phyloP scores from a whole-genome alignment of 495 filamentous ascomycete species.

The Letharia lupina region DNA sequence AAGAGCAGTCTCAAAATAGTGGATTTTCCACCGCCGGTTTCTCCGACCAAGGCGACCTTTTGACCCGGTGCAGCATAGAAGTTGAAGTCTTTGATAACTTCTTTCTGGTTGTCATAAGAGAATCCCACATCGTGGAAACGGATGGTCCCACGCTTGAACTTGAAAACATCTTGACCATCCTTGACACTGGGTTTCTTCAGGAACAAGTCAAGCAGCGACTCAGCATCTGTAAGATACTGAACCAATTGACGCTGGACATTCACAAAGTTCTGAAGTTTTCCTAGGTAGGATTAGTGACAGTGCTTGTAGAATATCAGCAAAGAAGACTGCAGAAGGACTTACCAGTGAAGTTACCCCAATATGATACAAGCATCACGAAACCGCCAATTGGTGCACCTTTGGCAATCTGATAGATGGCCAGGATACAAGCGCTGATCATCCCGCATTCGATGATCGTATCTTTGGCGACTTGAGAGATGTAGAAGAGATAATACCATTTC shows the following conservation, averaged over 20 bases:
- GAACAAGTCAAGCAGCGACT: conserved; percentile 63
- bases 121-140: conserved; percentile 44
- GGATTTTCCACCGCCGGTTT: conserved; percentile 54
- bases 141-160: conserved; percentile 43
- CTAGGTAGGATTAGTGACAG: not conserved
- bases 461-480: conserved; percentile 36
- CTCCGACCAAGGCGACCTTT: conserved; percentile 51
- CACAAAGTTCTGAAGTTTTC: conserved; percentile 13
- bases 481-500: not conserved
- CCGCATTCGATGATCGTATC: conserved; percentile 54
- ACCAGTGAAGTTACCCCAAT: conserved; percentile 54
- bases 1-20: conserved; percentile 52
- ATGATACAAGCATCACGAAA: conserved; percentile 62
- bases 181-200: conserved; percentile 54
- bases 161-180: conserved; percentile 49
- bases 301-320: not conserved
- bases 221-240: conserved; percentile 58
- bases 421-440: conserved; percentile 51
- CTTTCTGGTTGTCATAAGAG: conserved; percentile 41
- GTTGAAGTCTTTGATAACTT: conserved; percentile 44
- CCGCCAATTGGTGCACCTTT: conserved; percentile 53
- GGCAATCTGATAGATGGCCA: conserved; percentile 61
- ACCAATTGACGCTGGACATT: conserved; percentile 51
- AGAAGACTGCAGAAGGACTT: not conserved
- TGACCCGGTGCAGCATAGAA: conserved; percentile 45